phyloP scores from a whole-genome alignment of 2,329 filamentous ascomycete genomes.

The Chalaropsis ovoidea region DNA sequence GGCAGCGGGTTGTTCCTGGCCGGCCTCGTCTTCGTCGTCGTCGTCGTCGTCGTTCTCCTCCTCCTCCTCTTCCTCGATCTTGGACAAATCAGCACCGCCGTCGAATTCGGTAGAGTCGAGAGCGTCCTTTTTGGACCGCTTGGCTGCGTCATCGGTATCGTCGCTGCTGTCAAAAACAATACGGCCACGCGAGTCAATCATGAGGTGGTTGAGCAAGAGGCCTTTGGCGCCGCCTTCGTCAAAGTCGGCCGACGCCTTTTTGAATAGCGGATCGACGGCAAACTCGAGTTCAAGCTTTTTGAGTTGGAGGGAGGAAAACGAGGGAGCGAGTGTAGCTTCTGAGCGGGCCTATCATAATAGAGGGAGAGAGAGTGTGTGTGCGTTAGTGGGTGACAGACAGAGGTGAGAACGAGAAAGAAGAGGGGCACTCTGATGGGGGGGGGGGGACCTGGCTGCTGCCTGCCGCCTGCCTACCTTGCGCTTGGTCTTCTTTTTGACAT shows the following conservation, averaged over 20 bases:
- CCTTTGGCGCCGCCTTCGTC: constrained; percentile 97
- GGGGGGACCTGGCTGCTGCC: too few species aligned
- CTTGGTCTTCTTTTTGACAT: constrained; percentile 54
- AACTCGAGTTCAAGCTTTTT: constrained; percentile 99
- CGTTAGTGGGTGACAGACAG: neutral
- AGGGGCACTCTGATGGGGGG: too few species aligned
- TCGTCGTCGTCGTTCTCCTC: constrained; percentile 32
- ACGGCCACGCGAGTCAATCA: constrained; percentile 80
- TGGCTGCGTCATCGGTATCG: constrained; percentile 51
- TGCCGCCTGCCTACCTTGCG: constrained; percentile 51
- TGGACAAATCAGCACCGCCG: constrained; percentile 12
- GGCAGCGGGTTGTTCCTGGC: constrained; percentile 36
- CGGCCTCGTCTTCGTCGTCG: constrained; percentile 36
- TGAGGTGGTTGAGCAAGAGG: constrained; percentile 86
- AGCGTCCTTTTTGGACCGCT: constrained; percentile 30
- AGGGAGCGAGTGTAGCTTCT: constrained; percentile 84
- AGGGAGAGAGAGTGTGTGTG: neutral
- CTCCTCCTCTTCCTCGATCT: constrained; percentile 30
- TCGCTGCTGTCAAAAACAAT: constrained; percentile 99
- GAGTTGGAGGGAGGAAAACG: constrained; percentile 76
- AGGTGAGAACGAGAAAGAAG: neutral
- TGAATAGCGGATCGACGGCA: constrained; percentile 94
- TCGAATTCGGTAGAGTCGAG: neutral
- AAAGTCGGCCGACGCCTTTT: constrained; percentile 96
- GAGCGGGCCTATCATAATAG: constrained; percentile 53